Percentiles rank a stretch among this genome's conserved stretches.
phyloP scores from a whole-genome alignment of 257 asterid genomes.

The Plantago elongata region DNA sequence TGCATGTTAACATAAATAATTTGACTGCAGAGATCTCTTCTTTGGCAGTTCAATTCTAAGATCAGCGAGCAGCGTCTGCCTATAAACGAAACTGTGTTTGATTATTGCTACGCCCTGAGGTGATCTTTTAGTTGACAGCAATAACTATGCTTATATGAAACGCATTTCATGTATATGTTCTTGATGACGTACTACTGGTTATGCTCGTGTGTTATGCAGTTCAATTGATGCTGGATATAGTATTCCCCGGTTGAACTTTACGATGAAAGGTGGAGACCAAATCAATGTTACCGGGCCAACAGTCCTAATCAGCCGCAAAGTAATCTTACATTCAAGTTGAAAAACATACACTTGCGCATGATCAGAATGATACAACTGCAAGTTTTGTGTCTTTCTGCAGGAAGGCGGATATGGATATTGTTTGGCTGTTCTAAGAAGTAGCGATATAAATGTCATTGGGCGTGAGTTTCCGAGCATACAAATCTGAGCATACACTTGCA shows the following conservation, averaged over 20 bases:
- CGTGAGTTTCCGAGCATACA: background rate
- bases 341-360: no score
- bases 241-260: background rate
- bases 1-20: no score
- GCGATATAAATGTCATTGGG: conserved; percentile 9
- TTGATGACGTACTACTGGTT: background rate
- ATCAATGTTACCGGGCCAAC: background rate
- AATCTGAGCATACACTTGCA: background rate
- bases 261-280: background rate
- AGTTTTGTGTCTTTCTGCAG: background rate
- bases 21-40: no score
- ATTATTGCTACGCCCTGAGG: conserved; percentile 3
- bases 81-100: background rate
- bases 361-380: background rate
- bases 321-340: background rate
- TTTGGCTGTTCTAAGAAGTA: background rate
- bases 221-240: background rate
- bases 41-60: background rate
- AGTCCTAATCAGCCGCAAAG: background rate
- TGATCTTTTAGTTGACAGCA: background rate
- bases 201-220: background rate
- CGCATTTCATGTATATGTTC: background rate
- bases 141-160: background rate
- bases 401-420: background rate
- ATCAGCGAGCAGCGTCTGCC: background rate